Evolutionary conservation across 192 early-diverging fungal species (phyloP).

Genomic region (Kappamyces sp.): DNA sequence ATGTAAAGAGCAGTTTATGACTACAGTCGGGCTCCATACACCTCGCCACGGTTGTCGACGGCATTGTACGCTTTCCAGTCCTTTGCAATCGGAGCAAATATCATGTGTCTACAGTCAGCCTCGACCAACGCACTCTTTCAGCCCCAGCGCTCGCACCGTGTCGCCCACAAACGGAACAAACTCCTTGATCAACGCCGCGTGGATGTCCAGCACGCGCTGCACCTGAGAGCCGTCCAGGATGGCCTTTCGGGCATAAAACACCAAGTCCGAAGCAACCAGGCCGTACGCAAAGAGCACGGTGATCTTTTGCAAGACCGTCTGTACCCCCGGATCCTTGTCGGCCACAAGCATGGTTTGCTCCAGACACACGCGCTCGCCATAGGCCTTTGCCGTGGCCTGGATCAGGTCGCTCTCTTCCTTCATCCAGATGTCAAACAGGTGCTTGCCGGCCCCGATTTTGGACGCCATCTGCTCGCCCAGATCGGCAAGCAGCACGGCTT

Average conservation of each 20-base stretch:
- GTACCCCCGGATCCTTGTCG: conserved; percentile 21
- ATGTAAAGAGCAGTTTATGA: conserved; percentile 2
- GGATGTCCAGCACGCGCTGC: conserved; percentile 31
- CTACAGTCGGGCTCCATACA: conserved; percentile 3
- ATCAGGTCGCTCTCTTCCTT: conserved; percentile 62
- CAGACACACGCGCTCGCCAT: conserved; percentile 58
- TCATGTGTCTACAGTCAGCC: conserved; percentile 17
- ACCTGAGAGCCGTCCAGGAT: conserved; percentile 45
- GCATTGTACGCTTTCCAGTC: conserved; percentile 64
- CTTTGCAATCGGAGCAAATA: conserved; percentile 66
- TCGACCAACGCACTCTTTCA: conserved; percentile 32
- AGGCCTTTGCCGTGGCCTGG: conserved; percentile 58
- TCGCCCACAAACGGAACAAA: conserved; percentile 45
- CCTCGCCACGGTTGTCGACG: conserved; percentile 59
- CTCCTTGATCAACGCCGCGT: conserved; percentile 42
- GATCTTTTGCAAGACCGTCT: conserved; percentile 32
- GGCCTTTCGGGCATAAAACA: conserved; percentile 47
- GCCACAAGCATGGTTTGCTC: conserved; percentile 49
- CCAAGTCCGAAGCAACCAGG: conserved; percentile 46
- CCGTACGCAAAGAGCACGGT: conserved; percentile 45
- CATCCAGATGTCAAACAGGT: conserved; percentile 74
- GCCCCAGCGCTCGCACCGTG: conserved; percentile 54
- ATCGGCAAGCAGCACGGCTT: conserved; percentile 27
- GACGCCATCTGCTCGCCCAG: conserved; percentile 43
- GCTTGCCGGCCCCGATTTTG: conserved; percentile 42